A percentile compares a stretch with the other conserved stretches of the same genome.
These are phyloP conservation scores for Zopfia rhizophila DNA, from an alignment of 2,329 filamentous ascomycete genomes.

Conservation along the genomic window DNA sequence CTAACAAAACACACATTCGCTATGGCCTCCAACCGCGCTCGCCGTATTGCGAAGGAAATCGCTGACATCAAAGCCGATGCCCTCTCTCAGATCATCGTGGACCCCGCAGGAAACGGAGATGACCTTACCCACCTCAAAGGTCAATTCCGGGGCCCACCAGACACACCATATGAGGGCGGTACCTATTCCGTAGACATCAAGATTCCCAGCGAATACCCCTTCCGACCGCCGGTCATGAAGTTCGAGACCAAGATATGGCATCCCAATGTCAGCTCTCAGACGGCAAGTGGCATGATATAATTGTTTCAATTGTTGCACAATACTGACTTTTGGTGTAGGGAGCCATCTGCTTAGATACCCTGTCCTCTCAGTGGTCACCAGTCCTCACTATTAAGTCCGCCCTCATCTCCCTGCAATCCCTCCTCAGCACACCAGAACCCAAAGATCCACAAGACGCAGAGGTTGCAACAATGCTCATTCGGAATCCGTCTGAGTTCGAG, in stretches of 20 bases:
- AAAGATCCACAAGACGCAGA: conserved; percentile 97
- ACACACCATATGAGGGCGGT: conserved; percentile 92
- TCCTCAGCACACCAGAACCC: conserved; percentile 92
- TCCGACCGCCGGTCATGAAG: conserved; percentile 89
- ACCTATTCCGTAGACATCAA: conserved; percentile 84
- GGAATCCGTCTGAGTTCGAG: conserved; percentile 80
- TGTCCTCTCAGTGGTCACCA: conserved; percentile 90
- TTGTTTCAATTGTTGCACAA: background rate
- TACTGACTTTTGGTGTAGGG: conserved; percentile 68
- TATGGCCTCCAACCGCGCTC: conserved; percentile 67
- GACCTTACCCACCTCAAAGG: conserved; percentile 86
- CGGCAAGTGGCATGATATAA: conserved; percentile 66
- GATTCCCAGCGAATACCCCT: conserved; percentile 91
- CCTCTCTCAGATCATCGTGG: conserved; percentile 79
- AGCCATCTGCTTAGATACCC: conserved; percentile 94
- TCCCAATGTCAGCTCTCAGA: conserved; percentile 94
- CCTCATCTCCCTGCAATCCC: conserved; percentile 89
- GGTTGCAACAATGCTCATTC: conserved; percentile 89
- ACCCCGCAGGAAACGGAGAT: conserved; percentile 68
- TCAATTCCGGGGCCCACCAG: conserved; percentile 84
- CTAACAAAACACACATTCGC: conserved; percentile 23
- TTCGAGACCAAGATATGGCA: conserved; percentile 97
- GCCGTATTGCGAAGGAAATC: conserved; percentile 79
- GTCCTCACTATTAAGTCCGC: conserved; percentile 97
- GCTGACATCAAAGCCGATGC: conserved; percentile 78